Evolutionary conservation across 2,329 filamentous ascomycete species (phyloP).

Genomic region (Mycosphaerella sp.): DNA sequence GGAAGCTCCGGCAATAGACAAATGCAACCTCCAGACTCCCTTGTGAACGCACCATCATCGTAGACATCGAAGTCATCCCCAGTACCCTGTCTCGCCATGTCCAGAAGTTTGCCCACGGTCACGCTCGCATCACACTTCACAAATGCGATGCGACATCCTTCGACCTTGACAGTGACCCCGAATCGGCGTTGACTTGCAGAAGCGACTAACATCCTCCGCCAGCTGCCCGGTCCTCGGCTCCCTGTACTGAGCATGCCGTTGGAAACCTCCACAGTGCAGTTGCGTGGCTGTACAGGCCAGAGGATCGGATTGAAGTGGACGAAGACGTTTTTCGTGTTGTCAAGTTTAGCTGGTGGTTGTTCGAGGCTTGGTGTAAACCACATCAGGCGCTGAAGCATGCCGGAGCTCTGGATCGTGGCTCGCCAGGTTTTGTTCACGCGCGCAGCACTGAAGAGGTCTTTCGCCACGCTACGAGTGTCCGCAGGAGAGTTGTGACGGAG

Average conservation of each 20-base stretch:
- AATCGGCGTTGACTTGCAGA: neutral
- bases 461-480: neutral
- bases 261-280: neutral
- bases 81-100: neutral
- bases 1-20: neutral
- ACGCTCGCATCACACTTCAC: neutral
- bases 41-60: neutral
- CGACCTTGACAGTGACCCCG: neutral
- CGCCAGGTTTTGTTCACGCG: constrained; percentile 1
- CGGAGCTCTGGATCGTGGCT: neutral
- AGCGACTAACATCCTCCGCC: constrained; percentile 2
- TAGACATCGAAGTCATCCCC: neutral
- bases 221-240: neutral
- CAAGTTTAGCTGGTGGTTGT: neutral
- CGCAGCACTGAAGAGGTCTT: neutral
- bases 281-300: neutral
- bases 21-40: neutral
- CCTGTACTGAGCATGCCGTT: neutral
- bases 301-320: constrained; percentile 3
- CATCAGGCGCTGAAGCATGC: neutral
- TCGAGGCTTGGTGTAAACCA: neutral
- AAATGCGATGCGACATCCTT: neutral
- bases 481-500: neutral
- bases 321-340: neutral
- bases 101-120: neutral